Base-by-base conservation (phyloP, 1,284 basidiomycete genomes). In the Cryptococcus floricola region DNA sequence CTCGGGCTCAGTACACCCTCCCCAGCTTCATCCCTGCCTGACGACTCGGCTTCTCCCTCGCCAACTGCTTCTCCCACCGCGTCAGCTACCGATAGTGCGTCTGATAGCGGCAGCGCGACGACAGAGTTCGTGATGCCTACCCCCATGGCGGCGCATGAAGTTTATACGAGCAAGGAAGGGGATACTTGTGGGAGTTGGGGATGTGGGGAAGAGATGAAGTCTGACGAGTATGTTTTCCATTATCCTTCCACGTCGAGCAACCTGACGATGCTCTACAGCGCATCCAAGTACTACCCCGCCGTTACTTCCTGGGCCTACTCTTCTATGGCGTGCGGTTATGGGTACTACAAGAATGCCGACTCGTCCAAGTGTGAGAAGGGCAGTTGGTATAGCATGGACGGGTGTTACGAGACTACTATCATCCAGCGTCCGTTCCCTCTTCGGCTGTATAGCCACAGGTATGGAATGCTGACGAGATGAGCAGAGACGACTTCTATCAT, bases 371-470 rank as follows among this genome's bases (percentile, higher is more conserved):
- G 63, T 50, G 45, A 52, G 5, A 45, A 55, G 23, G 38, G 51
- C 19, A 56, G 44, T 13, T 67, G 65, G 65, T 67, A 60, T 54
- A 28, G 54, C n/a, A 50, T 52, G 9, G 56, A 56, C 10, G 63
- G 65, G 27, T 67, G 65, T 44, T 67, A 59, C 45, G 65, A 67
- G 59, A 67, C 61, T 8, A 67, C 61, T 16, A 65, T 67, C 56
- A 62, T 67, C 18, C 56, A 60, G 49, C 53, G 60, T 64, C n/a
- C 27, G 58, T 59, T 31, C 25, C 13, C 12, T 6, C n/a, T 27
- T 13, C 31, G 12, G 2, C 27, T 3, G 23, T 3, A 23, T 23
- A 23, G 23, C 23, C 23, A 23, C 23, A 23, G 23, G 23, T 23
- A 23, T 16, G 38, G 8, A 23, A 6, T 2, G 45, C 37, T 39